Base-by-base conservation (phyloP, 345 rosid genomes). In the Eucalyptus urophylla region DNA sequence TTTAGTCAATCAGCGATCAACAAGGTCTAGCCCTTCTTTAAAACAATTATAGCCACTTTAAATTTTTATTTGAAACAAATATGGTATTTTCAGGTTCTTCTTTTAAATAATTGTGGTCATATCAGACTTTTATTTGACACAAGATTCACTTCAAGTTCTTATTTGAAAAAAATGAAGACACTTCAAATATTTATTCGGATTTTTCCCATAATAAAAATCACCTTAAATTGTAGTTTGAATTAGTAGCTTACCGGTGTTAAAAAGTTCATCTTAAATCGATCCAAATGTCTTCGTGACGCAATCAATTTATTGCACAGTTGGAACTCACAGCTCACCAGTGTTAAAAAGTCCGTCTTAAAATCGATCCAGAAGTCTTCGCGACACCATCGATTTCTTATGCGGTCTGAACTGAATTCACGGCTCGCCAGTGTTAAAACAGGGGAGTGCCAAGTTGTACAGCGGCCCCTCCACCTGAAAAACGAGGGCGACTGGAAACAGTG, bases 71-170 rank as follows among this genome's bases (percentile, higher is more conserved):
- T 19, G 58, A 53, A 53, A 53, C 0, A 53, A 53, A 1, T 53
- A 19, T 53, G 24, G 0, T 19, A 0, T 19, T 53, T 53, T 53
- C 0, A 19, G 0, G 8, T 19, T 0, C 0, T 1, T 19, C 0
- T 53, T 53, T 19, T 8, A 53, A 53, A 53, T 4, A 53, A 53
- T 19, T 19, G 0, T 53, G 0, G 0, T 53, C 0, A 17, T 0
- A 17, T 53, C 4, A 3, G 0, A 3, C 1, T 53, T 2, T 53
- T 53, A 0, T 53, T 3, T 19, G 1, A 53, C 1, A 17, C 1
- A 53, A 53, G 0, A 17, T 53, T 53, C 0, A 53, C 11, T 53
- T 53, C 2, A 53, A 7, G 0, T 4, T 17, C 0, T 53, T 19
- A 53, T 53, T 19, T 53, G 0, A 40, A 8, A 15, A 51, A 53